Conservation (phyloP, 2,329 filamentous ascomycete genomes). For the Pseudogymnoascus sp. region DNA sequence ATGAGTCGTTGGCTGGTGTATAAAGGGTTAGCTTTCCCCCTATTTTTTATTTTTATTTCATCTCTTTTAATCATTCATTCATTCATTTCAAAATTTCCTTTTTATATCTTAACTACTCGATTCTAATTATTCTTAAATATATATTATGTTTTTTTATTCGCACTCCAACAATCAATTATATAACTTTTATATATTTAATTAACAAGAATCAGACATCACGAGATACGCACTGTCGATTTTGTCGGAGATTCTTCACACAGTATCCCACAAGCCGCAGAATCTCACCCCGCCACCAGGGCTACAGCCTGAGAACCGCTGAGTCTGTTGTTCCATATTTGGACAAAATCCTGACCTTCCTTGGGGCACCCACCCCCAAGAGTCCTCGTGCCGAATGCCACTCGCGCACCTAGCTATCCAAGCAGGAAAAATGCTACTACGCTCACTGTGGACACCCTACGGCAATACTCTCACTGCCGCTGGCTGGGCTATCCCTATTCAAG, state of each 20-base stretch:
- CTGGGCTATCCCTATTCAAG: neutral
- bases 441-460: neutral
- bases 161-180: neutral
- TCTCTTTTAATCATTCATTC: neutral
- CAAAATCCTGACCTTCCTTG: neutral
- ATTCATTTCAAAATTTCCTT: neutral
- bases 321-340: neutral
- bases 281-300: neutral
- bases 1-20: neutral
- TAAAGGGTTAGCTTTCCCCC: neutral
- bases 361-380: neutral
- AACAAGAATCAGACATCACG: neutral
- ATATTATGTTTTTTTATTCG: neutral
- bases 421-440: neutral
- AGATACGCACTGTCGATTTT: neutral
- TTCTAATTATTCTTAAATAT: neutral
- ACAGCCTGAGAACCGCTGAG: neutral
- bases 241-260: neutral
- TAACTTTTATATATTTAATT: neutral
- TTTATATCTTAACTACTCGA: neutral
- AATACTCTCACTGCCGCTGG: neutral
- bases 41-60: neutral
- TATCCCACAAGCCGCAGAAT: neutral
- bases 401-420: neutral
- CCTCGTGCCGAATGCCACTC: neutral